Conservation (phyloP, 2,329 filamentous ascomycete genomes). For the Scytalidium lignicola region DNA sequence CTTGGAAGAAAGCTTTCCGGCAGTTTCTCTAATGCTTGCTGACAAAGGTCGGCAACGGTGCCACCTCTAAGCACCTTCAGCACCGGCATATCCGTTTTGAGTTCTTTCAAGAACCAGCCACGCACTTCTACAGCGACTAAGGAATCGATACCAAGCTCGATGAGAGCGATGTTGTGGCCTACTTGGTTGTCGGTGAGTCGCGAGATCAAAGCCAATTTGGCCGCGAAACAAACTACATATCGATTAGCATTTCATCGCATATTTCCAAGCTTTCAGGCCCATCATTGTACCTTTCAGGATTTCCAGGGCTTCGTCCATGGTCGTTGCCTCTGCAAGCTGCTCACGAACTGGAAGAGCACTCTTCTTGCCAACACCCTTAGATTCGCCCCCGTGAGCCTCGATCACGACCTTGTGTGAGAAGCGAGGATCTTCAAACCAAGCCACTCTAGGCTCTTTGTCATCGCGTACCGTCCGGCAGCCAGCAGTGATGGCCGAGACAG, state of each 20-base stretch:
- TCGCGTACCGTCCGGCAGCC: too few relatives aligned
- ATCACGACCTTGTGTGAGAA: neutral
- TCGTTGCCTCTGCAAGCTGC: too few relatives aligned
- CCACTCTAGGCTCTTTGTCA: too few relatives aligned
- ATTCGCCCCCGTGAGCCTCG: neutral
- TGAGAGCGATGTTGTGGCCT: slow-evolving; percentile 12
- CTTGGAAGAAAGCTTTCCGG: slow-evolving; percentile 1
- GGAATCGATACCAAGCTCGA: slow-evolving; percentile 30
- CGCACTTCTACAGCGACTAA: slow-evolving; percentile 20
- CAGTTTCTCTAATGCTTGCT: neutral
- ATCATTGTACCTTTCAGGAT: too few relatives aligned
- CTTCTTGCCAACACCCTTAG: too few relatives aligned
- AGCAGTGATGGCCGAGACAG: too few relatives aligned
- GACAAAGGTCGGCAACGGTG: slow-evolving; percentile 11
- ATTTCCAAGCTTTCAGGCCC: too few relatives aligned
- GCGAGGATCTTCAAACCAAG: too few relatives aligned
- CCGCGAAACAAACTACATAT: slow-evolving; percentile 2
- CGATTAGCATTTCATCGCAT: too few relatives aligned
- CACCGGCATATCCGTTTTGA: slow-evolving; percentile 40
- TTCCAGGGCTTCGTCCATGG: neutral
- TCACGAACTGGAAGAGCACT: too few relatives aligned
- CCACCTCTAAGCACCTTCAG: slow-evolving; percentile 38
- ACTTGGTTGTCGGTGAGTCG: neutral
- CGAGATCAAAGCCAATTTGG: slow-evolving; percentile 4
- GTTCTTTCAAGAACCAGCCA: slow-evolving; percentile 42